Conservation (phyloP, 1,284 basidiomycete genomes). For the Anthracocystis setariae region DNA sequence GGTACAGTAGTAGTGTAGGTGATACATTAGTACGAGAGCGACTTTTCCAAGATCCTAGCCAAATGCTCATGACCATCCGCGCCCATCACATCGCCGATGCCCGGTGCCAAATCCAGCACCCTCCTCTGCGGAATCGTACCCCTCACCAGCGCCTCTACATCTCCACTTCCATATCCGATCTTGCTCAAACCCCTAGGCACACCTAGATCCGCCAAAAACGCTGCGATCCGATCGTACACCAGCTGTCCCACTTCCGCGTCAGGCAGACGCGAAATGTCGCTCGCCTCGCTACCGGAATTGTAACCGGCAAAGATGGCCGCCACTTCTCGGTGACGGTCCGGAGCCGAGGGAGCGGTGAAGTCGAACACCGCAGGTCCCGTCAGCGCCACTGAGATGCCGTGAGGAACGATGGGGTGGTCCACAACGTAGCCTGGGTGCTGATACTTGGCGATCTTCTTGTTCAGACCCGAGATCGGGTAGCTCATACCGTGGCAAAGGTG, state of each 20-base stretch:
- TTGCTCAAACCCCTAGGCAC: slow-evolving; percentile 88
- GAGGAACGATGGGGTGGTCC: slow-evolving; percentile 88
- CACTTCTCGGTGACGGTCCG: slow-evolving; percentile 87
- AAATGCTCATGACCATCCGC: slow-evolving; percentile 68
- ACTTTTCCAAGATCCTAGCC: slow-evolving; percentile 56
- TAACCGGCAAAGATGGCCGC: slow-evolving; percentile 80
- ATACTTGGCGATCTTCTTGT: slow-evolving; percentile 77
- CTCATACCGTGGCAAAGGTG: slow-evolving; percentile 62
- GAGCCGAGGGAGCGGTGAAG: slow-evolving; percentile 73
- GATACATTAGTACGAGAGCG: slow-evolving; percentile 11
- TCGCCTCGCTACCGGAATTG: slow-evolving; percentile 33
- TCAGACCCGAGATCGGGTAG: slow-evolving; percentile 74
- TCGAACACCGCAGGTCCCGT: slow-evolving; percentile 50
- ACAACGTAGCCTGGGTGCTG: slow-evolving; percentile 76
- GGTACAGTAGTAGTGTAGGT: too few relatives aligned
- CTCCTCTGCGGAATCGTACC: slow-evolving; percentile 87
- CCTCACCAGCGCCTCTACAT: slow-evolving; percentile 75
- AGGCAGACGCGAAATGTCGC: slow-evolving; percentile 73
- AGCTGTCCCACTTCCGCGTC: slow-evolving; percentile 84
- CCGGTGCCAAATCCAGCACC: slow-evolving; percentile 73
- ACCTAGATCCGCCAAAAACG: slow-evolving; percentile 85
- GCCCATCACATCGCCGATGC: slow-evolving; percentile 73
- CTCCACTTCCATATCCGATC: slow-evolving; percentile 76
- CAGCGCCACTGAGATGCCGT: slow-evolving; percentile 68
- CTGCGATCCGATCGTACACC: slow-evolving; percentile 87